Percentiles rank a stretch among this genome's conserved stretches.
These are phyloP conservation scores for Sugiyamaella pinicola DNA, from an alignment of 1,139 yeast genomes.

Conservation along the genomic window DNA sequence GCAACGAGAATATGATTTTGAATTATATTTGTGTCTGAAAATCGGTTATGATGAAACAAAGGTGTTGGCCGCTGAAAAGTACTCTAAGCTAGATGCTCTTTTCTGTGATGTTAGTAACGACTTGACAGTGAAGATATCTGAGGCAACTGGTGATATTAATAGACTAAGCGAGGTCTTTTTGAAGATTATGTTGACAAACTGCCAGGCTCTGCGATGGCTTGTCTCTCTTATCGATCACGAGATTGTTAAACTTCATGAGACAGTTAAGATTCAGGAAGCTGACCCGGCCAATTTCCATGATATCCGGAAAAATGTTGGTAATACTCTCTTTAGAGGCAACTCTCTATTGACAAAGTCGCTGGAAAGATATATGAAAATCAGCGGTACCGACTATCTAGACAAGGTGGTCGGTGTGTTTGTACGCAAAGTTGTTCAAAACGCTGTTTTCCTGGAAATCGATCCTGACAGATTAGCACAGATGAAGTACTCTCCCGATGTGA, in stretches of 20 bases:
- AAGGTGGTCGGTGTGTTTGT: constrained; percentile 72
- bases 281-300: constrained; percentile 9
- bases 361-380: constrained; percentile 72
- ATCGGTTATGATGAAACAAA: constrained; percentile 58
- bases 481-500: constrained; percentile 40
- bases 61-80: constrained; percentile 60
- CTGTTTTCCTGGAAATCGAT: constrained; percentile 72
- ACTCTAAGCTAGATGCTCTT: constrained; percentile 55
- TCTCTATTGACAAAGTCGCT: constrained; percentile 78
- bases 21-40: constrained; percentile 51
- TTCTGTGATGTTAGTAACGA: constrained; percentile 29
- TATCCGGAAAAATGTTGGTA: constrained; percentile 44
- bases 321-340: constrained; percentile 83
- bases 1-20: constrained; percentile 47
- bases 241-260: constrained; percentile 28
- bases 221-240: constrained; percentile 68
- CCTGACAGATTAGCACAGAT: constrained; percentile 52
- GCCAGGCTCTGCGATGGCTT: constrained; percentile 67
- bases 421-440: constrained; percentile 53
- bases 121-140: constrained; percentile 33
- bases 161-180: constrained; percentile 34
- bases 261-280: constrained; percentile 8
- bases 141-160: constrained; percentile 57
- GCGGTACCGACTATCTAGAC: constrained; percentile 79
- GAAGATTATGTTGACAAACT: constrained; percentile 40